Conservation (phyloP, 177 flowering plant species). For the Vitis hybrid region DNA sequence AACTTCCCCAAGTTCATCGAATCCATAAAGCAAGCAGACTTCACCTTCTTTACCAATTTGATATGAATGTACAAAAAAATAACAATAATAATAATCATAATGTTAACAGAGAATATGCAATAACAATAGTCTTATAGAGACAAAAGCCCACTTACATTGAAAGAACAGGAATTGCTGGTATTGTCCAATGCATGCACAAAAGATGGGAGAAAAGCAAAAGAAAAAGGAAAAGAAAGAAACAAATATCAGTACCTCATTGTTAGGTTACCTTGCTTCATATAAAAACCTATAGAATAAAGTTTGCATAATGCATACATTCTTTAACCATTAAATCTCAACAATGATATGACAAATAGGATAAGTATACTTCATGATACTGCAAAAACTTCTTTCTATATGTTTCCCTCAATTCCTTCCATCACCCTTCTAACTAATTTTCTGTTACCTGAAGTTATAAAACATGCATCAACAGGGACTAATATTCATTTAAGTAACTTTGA, state of each 20-base stretch:
- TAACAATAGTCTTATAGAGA: background rate
- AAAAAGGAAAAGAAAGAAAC: slow-evolving; percentile 10
- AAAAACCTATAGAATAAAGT: background rate
- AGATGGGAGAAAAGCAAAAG: background rate
- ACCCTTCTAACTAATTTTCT: background rate
- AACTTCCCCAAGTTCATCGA: too few species aligned
- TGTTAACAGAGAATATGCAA: background rate
- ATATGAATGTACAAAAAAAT: background rate
- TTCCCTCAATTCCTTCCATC: background rate
- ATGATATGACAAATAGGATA: background rate
- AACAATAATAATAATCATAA: background rate
- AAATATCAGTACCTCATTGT: slow-evolving; percentile 20
- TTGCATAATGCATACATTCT: background rate
- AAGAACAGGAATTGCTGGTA: slow-evolving; percentile 93
- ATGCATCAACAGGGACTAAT: background rate
- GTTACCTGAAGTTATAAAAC: background rate
- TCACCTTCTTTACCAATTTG: too few species aligned
- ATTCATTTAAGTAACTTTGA: slow-evolving; percentile 1
- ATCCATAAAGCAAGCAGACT: too few species aligned
- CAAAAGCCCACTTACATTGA: slow-evolving; percentile 75
- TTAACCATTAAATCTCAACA: background rate
- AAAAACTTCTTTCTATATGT: background rate
- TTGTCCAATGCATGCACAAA: slow-evolving; percentile 38
- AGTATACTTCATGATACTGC: background rate
- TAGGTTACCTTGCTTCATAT: background rate